Evolutionary conservation across 768 basidiomycete genomes (phyloP).

Genomic region (Auriscalpium orientale): DNA sequence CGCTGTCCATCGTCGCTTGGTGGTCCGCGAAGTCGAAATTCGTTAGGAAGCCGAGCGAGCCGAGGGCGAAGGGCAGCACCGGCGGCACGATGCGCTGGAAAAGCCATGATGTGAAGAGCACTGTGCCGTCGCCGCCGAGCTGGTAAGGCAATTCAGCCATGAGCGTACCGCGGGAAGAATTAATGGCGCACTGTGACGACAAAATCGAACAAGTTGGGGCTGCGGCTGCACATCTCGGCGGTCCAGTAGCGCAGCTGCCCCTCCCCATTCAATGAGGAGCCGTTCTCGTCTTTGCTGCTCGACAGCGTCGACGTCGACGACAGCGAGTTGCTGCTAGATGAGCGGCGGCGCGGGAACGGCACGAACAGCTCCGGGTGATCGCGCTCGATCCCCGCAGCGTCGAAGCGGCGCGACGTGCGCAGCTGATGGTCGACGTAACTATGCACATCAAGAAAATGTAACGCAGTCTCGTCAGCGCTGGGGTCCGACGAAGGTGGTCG

Average conservation of each 20-base stretch:
- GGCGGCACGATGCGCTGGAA: constrained; percentile 99
- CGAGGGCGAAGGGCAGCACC: constrained; percentile 92
- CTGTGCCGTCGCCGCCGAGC: constrained; percentile 98
- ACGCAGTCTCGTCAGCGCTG: constrained; percentile 1
- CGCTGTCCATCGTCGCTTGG: constrained; percentile 76
- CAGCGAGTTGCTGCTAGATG: constrained; percentile 57
- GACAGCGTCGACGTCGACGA: constrained; percentile 48
- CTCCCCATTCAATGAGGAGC: constrained; percentile 41
- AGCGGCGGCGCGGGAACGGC: constrained; percentile 68
- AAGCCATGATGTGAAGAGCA: constrained; percentile 97
- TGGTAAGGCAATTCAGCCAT: constrained; percentile 23
- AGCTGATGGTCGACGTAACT: constrained; percentile 96
- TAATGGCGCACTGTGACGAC: constrained; percentile 77
- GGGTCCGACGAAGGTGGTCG: constrained; percentile 8
- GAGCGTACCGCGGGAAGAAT: not conserved
- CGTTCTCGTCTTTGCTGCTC: constrained; percentile 34
- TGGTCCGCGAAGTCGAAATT: constrained; percentile 93
- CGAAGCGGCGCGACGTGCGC: constrained; percentile 83
- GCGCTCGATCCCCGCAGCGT: constrained; percentile 79
- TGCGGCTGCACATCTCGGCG: constrained; percentile 86
- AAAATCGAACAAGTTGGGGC: constrained; percentile 93
- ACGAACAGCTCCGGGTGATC: constrained; percentile 86
- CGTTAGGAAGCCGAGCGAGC: constrained; percentile 94
- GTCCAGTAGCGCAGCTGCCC: constrained; percentile 98
- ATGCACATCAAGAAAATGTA: constrained; percentile 5